Evolutionary conservation across 208 protist genomes (phyloP).

Genomic region (Sergeia podlipaevii): DNA sequence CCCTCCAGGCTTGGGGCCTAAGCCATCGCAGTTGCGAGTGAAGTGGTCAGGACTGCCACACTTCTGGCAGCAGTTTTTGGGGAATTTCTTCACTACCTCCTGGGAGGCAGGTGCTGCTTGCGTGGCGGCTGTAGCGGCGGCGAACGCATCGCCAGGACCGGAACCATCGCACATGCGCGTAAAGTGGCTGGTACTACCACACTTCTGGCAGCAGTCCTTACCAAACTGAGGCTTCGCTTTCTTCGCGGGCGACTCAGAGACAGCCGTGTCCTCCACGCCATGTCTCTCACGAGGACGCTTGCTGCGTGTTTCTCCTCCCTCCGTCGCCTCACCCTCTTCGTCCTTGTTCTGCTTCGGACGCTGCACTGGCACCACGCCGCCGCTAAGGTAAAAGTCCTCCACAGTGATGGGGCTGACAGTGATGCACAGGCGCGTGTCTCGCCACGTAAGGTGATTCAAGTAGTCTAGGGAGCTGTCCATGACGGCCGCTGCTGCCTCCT

Average conservation of each 20-base stretch:
- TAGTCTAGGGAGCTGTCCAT: slow-evolving; percentile 2
- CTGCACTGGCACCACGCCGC: slow-evolving; percentile 49
- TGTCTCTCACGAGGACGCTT: slow-evolving; percentile 3
- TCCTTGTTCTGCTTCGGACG: slow-evolving; percentile 2
- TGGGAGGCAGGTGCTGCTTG: not conserved
- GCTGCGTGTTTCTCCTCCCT: not conserved
- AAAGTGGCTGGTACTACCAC: slow-evolving; percentile 18
- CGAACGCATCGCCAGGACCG: slow-evolving; percentile 1
- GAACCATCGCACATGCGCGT: slow-evolving; percentile 23
- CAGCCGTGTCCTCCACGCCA: not conserved
- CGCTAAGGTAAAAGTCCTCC: slow-evolving; percentile 49
- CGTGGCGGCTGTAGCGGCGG: not conserved
- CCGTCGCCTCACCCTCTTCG: not conserved
- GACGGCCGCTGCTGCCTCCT: not conserved
- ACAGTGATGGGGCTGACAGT: slow-evolving; percentile 46
- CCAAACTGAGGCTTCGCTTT: not conserved
- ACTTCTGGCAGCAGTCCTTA: slow-evolving; percentile 20
- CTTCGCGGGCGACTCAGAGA: not conserved
- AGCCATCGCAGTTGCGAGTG: slow-evolving; percentile 35
- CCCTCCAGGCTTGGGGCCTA: too few relatives aligned
- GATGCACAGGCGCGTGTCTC: slow-evolving; percentile 32
- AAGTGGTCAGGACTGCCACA: slow-evolving; percentile 31
- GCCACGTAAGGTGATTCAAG: slow-evolving; percentile 33
- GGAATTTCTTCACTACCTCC: slow-evolving; percentile 6
- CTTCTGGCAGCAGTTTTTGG: slow-evolving; percentile 36